phyloP scores from a whole-genome alignment of 1,139 yeast genomes.

The Hyphopichia khmerensis region DNA sequence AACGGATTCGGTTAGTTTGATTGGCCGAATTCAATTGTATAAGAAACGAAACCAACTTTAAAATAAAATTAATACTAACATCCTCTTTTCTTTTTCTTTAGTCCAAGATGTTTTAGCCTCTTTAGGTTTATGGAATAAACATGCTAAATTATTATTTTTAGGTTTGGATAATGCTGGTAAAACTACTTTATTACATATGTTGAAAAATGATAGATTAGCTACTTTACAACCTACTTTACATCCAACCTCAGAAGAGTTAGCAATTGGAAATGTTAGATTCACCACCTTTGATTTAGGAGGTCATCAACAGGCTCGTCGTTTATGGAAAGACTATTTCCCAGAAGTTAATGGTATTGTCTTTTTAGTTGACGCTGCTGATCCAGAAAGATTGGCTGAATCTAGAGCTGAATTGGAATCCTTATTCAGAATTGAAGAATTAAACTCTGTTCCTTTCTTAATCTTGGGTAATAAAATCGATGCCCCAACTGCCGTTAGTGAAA shows the following conservation, averaged over 20 bases:
- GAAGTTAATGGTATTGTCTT: conserved; percentile 97
- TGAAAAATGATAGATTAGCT: conserved; percentile 96
- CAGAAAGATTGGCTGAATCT: conserved; percentile 92
- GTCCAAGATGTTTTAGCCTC: conserved; percentile 93
- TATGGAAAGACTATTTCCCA: conserved; percentile 99
- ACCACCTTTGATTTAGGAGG: conserved; percentile 99
- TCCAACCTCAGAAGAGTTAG: conserved; percentile 97
- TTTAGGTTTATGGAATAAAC: conserved; percentile 95
- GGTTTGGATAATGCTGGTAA: conserved; percentile 99
- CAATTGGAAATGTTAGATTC: conserved; percentile 94
- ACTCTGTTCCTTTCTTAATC: conserved; percentile 85
- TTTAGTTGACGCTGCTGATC: conserved; percentile 95
- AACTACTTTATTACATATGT: conserved; percentile 94
- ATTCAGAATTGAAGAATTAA: conserved; percentile 87
- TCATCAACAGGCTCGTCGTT: conserved; percentile 96
- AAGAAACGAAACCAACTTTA: too few species aligned
- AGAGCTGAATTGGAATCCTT: conserved; percentile 92
- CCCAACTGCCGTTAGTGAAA: conserved; percentile 91
- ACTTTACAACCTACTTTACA: conserved; percentile 97
- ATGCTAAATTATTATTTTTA: conserved; percentile 90
- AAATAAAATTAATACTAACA: conserved; percentile 26
- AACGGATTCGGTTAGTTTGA: too few species aligned
- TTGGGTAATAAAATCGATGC: conserved; percentile 97
- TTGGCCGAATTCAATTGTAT: too few species aligned
- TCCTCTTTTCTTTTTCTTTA: conserved; percentile 16